phyloP scores from a whole-genome alignment of 176 grass and related monocot species.

The Areca catechu region DNA sequence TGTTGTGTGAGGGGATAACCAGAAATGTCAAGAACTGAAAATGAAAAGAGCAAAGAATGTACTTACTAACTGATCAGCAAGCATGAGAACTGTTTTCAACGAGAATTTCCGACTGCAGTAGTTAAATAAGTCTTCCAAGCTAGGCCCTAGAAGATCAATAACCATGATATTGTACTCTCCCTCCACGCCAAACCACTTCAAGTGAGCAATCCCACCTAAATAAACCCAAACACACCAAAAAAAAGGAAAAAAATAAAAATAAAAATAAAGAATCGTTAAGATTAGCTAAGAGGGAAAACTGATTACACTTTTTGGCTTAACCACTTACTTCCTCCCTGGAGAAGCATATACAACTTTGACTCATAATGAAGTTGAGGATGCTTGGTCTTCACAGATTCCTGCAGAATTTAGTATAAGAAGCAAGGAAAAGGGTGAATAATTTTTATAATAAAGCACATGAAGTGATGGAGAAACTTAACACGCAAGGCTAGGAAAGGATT shows the following conservation, averaged over 20 bases:
- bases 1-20: too few relatives aligned
- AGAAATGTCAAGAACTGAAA: background rate
- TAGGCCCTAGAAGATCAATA: constrained; percentile 76
- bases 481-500: too few relatives aligned
- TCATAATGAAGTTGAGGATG: constrained; percentile 81
- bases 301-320: background rate
- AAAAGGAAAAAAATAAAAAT: background rate
- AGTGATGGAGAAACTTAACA: background rate
- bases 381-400: constrained; percentile 78
- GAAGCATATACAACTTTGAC: constrained; percentile 65
- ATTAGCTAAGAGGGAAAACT: background rate
- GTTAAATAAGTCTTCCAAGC: constrained; percentile 75
- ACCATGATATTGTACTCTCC: constrained; percentile 85
- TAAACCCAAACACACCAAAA: background rate
- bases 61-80: constrained; percentile 72
- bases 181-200: constrained; percentile 76
- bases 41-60: background rate
- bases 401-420: constrained; percentile 9
- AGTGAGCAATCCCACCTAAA: constrained; percentile 54
- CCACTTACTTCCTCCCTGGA: constrained; percentile 79
- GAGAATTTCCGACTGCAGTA: constrained; percentile 75
- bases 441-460: constrained; percentile 1
- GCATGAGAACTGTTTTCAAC: constrained; percentile 70
- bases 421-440: background rate
- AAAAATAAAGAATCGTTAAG: too few relatives aligned